phyloP scores from a whole-genome alignment of 2,329 filamentous ascomycete genomes.

The Monosporascus sp. region DNA sequence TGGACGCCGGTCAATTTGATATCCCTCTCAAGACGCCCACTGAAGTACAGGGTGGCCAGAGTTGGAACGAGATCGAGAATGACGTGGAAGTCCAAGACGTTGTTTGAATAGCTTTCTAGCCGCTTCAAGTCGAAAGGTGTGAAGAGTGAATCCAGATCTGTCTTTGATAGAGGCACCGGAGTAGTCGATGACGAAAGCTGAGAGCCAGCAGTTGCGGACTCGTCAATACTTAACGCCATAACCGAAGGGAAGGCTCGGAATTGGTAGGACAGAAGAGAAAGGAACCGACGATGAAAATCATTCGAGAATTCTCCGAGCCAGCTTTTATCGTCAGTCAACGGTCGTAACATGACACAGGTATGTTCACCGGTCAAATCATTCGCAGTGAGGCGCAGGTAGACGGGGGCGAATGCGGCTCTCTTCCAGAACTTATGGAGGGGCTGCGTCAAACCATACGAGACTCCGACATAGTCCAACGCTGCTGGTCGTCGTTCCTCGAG shows the following conservation, averaged over 20 bases:
- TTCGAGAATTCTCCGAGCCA: conserved; percentile 90
- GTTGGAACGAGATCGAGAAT: conserved; percentile 87
- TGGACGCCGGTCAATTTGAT: conserved; percentile 78
- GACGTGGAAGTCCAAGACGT: conserved; percentile 96
- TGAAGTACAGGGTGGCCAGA: conserved; percentile 81
- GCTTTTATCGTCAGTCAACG: conserved; percentile 66
- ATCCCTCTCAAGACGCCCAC: conserved; percentile 60
- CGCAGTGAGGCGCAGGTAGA: conserved; percentile 90
- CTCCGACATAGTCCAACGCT: conserved; percentile 84
- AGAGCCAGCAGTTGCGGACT: conserved; percentile 71
- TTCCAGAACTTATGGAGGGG: conserved; percentile 97
- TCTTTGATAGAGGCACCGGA: conserved; percentile 58
- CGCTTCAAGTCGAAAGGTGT: conserved; percentile 94
- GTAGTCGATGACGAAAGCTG: conserved; percentile 55
- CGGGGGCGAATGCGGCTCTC: conserved; percentile 74
- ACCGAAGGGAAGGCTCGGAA: conserved; percentile 78
- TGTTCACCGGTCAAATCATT: conserved; percentile 97
- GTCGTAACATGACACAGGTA: conserved; percentile 93
- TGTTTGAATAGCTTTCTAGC: conserved; percentile 90
- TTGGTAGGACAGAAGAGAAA: conserved; percentile 83
- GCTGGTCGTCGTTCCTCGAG: conserved; percentile 77
- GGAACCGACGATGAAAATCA: conserved; percentile 93
- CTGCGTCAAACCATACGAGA: conserved; percentile 87
- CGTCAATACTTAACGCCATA: conserved; percentile 79
- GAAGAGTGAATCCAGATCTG: conserved; percentile 70